Evolutionary conservation across 805 yeast species (phyloP).

Genomic region (Lipomyces oligophaga): DNA sequence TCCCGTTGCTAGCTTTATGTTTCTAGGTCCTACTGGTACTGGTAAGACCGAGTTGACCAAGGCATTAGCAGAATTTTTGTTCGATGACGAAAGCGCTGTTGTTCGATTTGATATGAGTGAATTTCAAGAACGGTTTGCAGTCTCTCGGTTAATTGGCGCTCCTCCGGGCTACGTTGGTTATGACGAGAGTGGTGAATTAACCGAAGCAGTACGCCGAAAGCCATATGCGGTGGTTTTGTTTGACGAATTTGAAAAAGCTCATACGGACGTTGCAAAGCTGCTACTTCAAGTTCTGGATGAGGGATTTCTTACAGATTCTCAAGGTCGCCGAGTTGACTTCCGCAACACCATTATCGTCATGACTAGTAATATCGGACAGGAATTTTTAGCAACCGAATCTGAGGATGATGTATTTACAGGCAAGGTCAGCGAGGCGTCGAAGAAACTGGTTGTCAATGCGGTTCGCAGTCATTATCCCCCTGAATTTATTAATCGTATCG

Average conservation of each 20-base stretch:
- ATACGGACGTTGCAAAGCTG: slow-evolving; percentile 88
- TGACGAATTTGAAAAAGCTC: slow-evolving; percentile 97
- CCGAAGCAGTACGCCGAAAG: slow-evolving; percentile 92
- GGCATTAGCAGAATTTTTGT: slow-evolving; percentile 84
- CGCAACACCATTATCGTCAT: slow-evolving; percentile 90
- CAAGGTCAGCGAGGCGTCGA: slow-evolving; percentile 51
- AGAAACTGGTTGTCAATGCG: slow-evolving; percentile 57
- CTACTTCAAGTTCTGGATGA: slow-evolving; percentile 91
- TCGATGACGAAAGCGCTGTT: slow-evolving; percentile 82
- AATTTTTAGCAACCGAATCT: slow-evolving; percentile 65
- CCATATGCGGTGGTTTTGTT: slow-evolving; percentile 91
- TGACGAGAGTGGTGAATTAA: slow-evolving; percentile 89
- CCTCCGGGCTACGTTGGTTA: slow-evolving; percentile 98
- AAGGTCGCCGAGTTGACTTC: slow-evolving; percentile 91
- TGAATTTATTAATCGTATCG: slow-evolving; percentile 90
- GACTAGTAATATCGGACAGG: slow-evolving; percentile 97
- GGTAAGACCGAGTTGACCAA: slow-evolving; percentile 97
- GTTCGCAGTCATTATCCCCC: slow-evolving; percentile 82
- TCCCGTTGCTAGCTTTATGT: slow-evolving; percentile 95
- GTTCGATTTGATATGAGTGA: slow-evolving; percentile 97
- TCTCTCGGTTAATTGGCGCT: slow-evolving; percentile 89
- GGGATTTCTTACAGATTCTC: slow-evolving; percentile 90
- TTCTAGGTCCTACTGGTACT: slow-evolving; percentile 97
- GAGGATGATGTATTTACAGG: slow-evolving; percentile 43
- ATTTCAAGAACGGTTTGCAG: slow-evolving; percentile 90